Percentiles rank a stretch among this genome's conserved stretches.
These are phyloP conservation scores for Leishmania tarentolae DNA, from an alignment of 208 protist genomes.

Conservation along the genomic window DNA sequence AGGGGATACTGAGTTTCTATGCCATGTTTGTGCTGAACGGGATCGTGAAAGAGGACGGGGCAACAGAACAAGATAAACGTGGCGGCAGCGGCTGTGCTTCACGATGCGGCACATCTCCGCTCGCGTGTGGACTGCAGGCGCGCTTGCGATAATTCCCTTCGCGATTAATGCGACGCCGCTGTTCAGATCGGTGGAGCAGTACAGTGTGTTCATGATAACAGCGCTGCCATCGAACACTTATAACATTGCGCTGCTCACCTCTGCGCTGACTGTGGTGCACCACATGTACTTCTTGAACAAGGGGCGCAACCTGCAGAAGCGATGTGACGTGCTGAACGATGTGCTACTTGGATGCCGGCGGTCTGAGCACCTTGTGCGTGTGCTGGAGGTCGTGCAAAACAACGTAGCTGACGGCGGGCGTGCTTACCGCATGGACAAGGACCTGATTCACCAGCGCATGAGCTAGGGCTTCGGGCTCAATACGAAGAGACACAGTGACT, in stretches of 20 bases:
- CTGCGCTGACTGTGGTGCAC: constrained; percentile 52
- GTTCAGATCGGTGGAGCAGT: constrained; percentile 49
- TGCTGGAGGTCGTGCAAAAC: constrained; percentile 39
- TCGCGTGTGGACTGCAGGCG: constrained; percentile 49
- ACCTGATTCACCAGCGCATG: constrained; percentile 29
- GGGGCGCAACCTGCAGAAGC: constrained; percentile 54
- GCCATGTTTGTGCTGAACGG: constrained; percentile 66
- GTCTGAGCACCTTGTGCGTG: constrained; percentile 10
- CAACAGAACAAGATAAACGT: constrained; percentile 65
- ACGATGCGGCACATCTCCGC: constrained; percentile 41
- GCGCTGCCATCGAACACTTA: constrained; percentile 64
- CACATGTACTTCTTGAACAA: constrained; percentile 59
- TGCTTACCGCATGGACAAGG: constrained; percentile 33
- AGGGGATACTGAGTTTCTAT: constrained; percentile 68
- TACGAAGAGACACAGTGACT: constrained; percentile 21
- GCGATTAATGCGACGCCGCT: constrained; percentile 56
- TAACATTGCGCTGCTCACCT: constrained; percentile 46
- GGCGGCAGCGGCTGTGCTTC: constrained; percentile 63
- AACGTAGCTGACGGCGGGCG: constrained; percentile 29
- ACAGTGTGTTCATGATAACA: constrained; percentile 68
- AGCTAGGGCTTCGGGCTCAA: constrained; percentile 33
- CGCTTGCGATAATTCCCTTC: constrained; percentile 57
- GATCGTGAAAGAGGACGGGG: constrained; percentile 59
- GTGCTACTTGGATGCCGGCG: constrained; percentile 32
- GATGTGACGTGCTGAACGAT: constrained; percentile 42